Percentiles rank a stretch among this genome's conserved stretches.
Evolutionary conservation across 441 rosid species (phyloP).

Genomic region (Syzygium malaccense): DNA sequence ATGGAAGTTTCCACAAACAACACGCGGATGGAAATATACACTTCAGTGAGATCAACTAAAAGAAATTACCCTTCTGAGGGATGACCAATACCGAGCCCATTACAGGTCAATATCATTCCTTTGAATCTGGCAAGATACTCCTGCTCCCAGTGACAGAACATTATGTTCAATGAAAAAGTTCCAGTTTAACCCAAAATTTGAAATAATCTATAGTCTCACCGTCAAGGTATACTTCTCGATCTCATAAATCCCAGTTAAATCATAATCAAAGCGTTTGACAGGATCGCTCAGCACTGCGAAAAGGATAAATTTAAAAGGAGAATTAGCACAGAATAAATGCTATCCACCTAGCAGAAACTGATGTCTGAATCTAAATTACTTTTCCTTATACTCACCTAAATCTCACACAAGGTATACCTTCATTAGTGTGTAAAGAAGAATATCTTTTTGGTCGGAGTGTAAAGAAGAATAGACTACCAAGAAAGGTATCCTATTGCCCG

Average conservation of each 20-base stretch:
- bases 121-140: conserved; percentile 83
- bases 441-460: too few species aligned
- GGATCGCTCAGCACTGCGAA: conserved; percentile 70
- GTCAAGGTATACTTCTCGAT: conserved; percentile 64
- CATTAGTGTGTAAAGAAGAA: not conserved
- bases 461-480: not conserved
- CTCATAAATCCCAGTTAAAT: conserved; percentile 63
- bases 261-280: conserved; percentile 60
- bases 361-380: not conserved
- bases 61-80: conserved; percentile 43
- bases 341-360: not conserved
- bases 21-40: not conserved
- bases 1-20: not conserved
- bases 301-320: not conserved
- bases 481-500: not conserved
- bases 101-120: conserved; percentile 88
- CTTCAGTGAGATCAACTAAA: not conserved
- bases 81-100: conserved; percentile 70
- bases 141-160: conserved; percentile 22
- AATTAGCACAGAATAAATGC: conserved; percentile 1
- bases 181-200: not conserved
- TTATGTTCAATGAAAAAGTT: not conserved
- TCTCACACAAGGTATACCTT: not conserved
- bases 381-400: not conserved
- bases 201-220: conserved; percentile 34